Percentiles rank a stretch among this genome's conserved stretches.
These are phyloP conservation scores for Bathelium albidoporum DNA, from an alignment of 495 filamentous ascomycete genomes.

Conservation along the genomic window DNA sequence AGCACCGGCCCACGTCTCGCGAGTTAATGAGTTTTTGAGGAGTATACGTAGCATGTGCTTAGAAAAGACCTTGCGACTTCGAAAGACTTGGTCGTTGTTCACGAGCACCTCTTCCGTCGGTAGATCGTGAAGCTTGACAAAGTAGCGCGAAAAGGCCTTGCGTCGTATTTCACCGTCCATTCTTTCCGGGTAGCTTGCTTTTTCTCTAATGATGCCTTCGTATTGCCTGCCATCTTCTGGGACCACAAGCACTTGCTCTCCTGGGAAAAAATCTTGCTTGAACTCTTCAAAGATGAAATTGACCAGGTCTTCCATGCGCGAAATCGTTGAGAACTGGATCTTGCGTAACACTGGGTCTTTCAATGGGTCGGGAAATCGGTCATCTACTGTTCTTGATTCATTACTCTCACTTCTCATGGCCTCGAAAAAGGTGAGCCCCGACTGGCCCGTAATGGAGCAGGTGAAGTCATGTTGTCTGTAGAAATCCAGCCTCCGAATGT, in stretches of 20 bases:
- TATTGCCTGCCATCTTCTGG: conserved; percentile 59
- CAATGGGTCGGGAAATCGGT: conserved; percentile 80
- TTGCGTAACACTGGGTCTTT: conserved; percentile 82
- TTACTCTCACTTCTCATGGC: conserved; percentile 85
- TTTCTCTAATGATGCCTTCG: conserved; percentile 73
- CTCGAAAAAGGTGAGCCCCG: conserved; percentile 86
- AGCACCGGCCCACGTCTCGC: conserved; percentile 87
- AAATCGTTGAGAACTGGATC: conserved; percentile 84
- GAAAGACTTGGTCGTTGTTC: conserved; percentile 70
- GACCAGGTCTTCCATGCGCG: conserved; percentile 81
- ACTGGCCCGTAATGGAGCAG: conserved; percentile 90
- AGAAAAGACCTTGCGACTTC: conserved; percentile 87
- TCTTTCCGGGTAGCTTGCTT: conserved; percentile 62
- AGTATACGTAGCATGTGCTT: conserved; percentile 90
- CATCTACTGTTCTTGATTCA: conserved; percentile 79
- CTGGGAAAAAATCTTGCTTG: conserved; percentile 86
- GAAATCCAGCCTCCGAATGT: conserved; percentile 52
- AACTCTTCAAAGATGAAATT: conserved; percentile 72
- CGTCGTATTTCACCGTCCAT: conserved; percentile 56
- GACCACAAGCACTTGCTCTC: conserved; percentile 70
- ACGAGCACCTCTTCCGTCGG: conserved; percentile 65
- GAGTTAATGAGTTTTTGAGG: conserved; percentile 83
- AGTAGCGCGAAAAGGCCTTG: conserved; percentile 64
- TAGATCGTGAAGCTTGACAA: conserved; percentile 60
- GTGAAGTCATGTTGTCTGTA: conserved; percentile 66